Base-by-base conservation (phyloP, 345 rosid genomes). In the Linum trigynum region DNA sequence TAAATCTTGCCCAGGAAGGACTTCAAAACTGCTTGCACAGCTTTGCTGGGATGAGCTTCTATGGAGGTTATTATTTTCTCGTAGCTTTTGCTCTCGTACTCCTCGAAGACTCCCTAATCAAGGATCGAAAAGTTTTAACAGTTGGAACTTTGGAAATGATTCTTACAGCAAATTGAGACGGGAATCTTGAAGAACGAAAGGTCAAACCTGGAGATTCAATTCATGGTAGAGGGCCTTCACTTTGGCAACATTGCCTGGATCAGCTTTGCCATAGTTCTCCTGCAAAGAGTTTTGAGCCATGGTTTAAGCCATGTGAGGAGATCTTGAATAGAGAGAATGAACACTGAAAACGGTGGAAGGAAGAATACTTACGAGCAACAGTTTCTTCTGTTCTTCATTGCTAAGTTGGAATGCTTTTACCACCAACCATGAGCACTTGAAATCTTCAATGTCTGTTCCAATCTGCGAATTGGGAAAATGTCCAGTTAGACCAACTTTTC, bases 341-440 rank as follows among this genome's bases (percentile, higher is more conserved):
- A 48, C 3, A 48, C 16, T 7, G 12, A 2, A 43, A 55, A 23
- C 1, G 32, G 32, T 23, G 32, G 32, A 23, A 57, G 4, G n/a
- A 38, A 38, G 10, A 42, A 32, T 51, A 12, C 63, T 69, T 74
- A 74, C 78, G 41, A 61, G 9, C 35, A 86, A 62, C 15, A 80
- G 58, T 76, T 83, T 79, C 78, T 85, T 82, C 64, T 90, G 95
- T 63, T 82, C 91, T 66, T 80, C 80, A 11, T 74, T 84, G 72
- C 83, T 82, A 50, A 78, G 75, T 78, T 85, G 89, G 50, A 90
- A 75, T 15, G 95, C 90, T 73, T 84, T 87, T 12, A 87, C 95
- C 59, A 90, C 86, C 83, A 90, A 71, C 97, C 97, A 90, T 2
- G 97, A 85, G 81, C 95, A 90, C 77, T 90, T 90, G 64, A 83